Evolutionary conservation across 495 filamentous ascomycete species (phyloP), one percentile per base, ranked within the genome.

Genomic region (Halenospora varia): DNA sequence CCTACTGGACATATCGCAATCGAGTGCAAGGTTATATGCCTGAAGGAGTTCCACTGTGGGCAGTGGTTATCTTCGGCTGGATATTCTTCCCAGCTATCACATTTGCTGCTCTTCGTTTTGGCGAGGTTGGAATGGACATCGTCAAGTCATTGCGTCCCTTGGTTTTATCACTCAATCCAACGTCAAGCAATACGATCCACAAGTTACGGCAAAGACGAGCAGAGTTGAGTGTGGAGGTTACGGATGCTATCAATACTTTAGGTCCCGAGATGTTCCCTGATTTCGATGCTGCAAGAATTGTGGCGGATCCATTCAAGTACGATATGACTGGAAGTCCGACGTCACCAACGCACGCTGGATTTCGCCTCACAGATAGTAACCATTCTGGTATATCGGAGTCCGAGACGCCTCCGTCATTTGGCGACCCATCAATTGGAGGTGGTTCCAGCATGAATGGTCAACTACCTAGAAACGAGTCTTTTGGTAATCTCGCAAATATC

Each of bases 61-160:
- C 80, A n/a, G 80, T 96, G 26, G 79, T 88, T 29, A 65, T 89
- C 0, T 77, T 83, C 35, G 85, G 85, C 18, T 84, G 90, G 75
- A 73, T 91, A 35, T 71, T 96, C 59, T 97, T 96, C 75, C 90
- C 91, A 1, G 77, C 85, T 20, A 88, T 96, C 70, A 96, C 91
- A 2, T 97, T 96, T 67, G 92, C 90, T 2, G 92, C 95, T 9
- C 85, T 99, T 29, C 88, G 94, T 3, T 96, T 97, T 65, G 94
- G 94, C 44, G 94, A 99, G 70, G 85, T 93, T 49, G 94, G 92
- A 25, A 97, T 99, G 93, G 94, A 99, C 66, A 97, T 99, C 48
- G 61, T 91, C 73, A 99, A 97, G 72, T 97, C 94, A 0, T 83
- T 99, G 11, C 82, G 89, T 0, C 94, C 94, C 1, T 83, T 99